Evolutionary conservation across 1,284 basidiomycete genomes (phyloP), one percentile per base, ranked within the genome.

Genomic region (Ganoderma lingzhi): DNA sequence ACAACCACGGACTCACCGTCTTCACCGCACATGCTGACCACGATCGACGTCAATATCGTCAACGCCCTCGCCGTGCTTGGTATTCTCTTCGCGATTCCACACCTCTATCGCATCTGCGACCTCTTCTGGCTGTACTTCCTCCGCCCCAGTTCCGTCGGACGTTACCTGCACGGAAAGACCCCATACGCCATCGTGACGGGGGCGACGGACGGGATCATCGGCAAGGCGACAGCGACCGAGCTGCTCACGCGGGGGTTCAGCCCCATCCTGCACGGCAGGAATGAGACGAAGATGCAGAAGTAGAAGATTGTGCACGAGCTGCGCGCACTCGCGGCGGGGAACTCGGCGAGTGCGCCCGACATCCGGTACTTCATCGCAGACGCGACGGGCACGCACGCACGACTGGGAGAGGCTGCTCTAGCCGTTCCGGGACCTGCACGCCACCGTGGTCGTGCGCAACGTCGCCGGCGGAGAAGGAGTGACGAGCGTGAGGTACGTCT

Each of bases 191-290:
- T 80, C 44, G 68, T 80, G 44, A 80, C 79, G 0, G 79, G 78
- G 2, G 78, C 79, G 2, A 73, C 78, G 19, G 79, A 80, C 67
- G 79, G 79, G 28, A 80, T 80, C 28, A 80, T 80, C 28, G 79
- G 79, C 44, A 78, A 76, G 64, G 74, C 73, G 2, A 56, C 74
- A 12, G 77, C 78, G 5, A 67, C 71, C 3, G 77, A 79, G 73
- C 74, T 80, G 30, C 77, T 78, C 67, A 64, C 59, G 35, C 72
- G 70, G n/a, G 78, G 78, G 17, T 80, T 80, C 75, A 80, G 76
- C 55, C 64, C 79, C 55, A 74, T 80, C 67, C 62, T 80, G 19
- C 79, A 80, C 53, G 79, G 78, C 28, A 70, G 79, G 15, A 78
- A 76, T 58, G 76, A 76, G 66, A 69, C 73, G 63, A 79, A 79